phyloP scores from a whole-genome alignment of 176 grass and related monocot genomes.

The Aegilops tauschii region DNA sequence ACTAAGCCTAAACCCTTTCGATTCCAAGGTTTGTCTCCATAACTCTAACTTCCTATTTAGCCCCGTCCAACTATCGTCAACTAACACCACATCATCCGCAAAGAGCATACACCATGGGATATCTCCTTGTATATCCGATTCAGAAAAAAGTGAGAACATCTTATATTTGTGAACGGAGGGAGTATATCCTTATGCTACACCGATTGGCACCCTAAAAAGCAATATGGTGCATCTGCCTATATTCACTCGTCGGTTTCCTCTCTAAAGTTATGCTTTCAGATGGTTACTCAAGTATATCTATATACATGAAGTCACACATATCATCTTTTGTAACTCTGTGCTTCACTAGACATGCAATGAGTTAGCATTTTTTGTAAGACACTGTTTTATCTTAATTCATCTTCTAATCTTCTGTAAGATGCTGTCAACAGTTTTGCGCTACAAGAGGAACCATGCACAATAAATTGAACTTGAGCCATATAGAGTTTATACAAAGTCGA shows the following conservation, averaged over 20 bases:
- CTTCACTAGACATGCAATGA: background rate
- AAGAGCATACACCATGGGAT: too few species aligned
- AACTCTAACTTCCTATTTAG: too few species aligned
- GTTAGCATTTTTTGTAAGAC: background rate
- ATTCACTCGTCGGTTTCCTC: background rate
- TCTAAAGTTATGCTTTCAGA: slow-evolving; percentile 1
- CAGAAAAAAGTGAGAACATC: too few species aligned
- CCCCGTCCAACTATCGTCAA: too few species aligned
- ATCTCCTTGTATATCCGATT: too few species aligned
- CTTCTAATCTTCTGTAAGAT: slow-evolving; percentile 20
- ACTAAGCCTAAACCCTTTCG: too few species aligned
- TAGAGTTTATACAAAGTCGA: slow-evolving; percentile 9
- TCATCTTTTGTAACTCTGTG: background rate
- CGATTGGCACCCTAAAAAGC: background rate
- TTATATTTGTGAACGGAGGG: too few species aligned
- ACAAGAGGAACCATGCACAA: slow-evolving; percentile 17
- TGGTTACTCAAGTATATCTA: slow-evolving; percentile 2
- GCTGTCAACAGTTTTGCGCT: slow-evolving; percentile 6
- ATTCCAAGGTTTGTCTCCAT: too few species aligned
- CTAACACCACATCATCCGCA: too few species aligned
- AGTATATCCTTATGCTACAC: slow-evolving; percentile 30
- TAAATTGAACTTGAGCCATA: background rate
- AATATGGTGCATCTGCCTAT: slow-evolving; percentile 19
- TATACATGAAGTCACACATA: background rate
- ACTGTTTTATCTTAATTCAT: background rate